A percentile compares a stretch with the other conserved stretches of the same genome.
phyloP scores from a whole-genome alignment of 2,329 filamentous ascomycete genomes.

The Aspergillus ochraceus region DNA sequence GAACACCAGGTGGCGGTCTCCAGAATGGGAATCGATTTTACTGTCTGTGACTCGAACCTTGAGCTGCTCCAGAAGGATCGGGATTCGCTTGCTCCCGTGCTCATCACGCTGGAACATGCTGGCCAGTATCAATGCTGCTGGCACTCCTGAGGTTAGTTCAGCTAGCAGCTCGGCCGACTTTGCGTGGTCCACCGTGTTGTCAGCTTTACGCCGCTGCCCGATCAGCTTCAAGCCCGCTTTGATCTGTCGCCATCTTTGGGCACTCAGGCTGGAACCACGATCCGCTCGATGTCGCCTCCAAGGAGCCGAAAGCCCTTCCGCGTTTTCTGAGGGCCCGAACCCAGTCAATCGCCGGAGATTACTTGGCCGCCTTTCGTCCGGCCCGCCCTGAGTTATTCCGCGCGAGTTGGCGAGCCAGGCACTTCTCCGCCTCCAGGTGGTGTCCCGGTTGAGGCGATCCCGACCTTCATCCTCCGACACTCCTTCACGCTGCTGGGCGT shows the following conservation, averaged over 20 bases:
- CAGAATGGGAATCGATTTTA: constrained; percentile 58
- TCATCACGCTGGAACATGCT: constrained; percentile 98
- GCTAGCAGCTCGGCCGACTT: constrained; percentile 97
- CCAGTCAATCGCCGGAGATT: constrained; percentile 67
- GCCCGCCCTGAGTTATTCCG: constrained; percentile 49
- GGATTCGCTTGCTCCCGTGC: constrained; percentile 90
- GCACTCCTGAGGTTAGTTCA: constrained; percentile 86
- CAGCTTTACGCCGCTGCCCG: constrained; percentile 75
- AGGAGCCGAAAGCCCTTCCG: constrained; percentile 63
- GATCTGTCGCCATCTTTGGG: constrained; percentile 87
- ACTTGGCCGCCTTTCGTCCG: constrained; percentile 57
- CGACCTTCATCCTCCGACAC: constrained; percentile 75
- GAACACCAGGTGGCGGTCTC: constrained; percentile 78
- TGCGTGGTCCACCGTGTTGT: constrained; percentile 81
- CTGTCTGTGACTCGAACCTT: constrained; percentile 86
- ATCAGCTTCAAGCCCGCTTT: constrained; percentile 84
- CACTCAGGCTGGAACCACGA: constrained; percentile 68
- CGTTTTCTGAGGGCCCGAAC: constrained; percentile 61
- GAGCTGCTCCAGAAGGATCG: constrained; percentile 90
- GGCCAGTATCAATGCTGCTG: constrained; percentile 88
- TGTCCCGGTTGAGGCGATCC: constrained; percentile 58
- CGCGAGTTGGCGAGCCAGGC: constrained; percentile 54
- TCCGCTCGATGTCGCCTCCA: constrained; percentile 55
- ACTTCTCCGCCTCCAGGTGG: constrained; percentile 60
- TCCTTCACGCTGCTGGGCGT: constrained; percentile 59